Evolutionary conservation across 352 stramenopile species (phyloP).

Genomic region (Globisporangium recalcitrans): DNA sequence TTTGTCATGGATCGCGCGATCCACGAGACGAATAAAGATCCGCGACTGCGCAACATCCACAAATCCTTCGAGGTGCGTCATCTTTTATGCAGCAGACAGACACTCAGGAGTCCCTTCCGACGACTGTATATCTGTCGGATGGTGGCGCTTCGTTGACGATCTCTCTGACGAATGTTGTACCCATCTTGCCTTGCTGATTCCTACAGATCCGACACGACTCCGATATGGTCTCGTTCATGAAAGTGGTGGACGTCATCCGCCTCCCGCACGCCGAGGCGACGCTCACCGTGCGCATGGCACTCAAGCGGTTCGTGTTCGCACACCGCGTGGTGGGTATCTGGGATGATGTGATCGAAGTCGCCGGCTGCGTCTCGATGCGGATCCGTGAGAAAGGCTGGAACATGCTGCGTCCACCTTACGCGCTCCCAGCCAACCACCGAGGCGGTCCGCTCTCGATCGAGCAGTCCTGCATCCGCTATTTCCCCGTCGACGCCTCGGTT

Average conservation of each 20-base stretch:
- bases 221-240: conserved; percentile 2
- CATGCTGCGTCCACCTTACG: not conserved
- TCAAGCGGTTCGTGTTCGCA: not conserved
- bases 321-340: not conserved
- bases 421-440: not conserved
- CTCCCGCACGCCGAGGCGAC: conserved; percentile 2
- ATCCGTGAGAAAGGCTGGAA: conserved; percentile 30
- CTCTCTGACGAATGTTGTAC: no score
- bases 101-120: not conserved
- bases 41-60: not conserved
- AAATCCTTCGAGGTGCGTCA: conserved; percentile 2
- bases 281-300: conserved; percentile 1
- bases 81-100: not conserved
- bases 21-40: not conserved
- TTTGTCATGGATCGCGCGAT: not conserved
- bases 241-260: conserved; percentile 1
- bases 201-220: not conserved
- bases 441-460: conserved; percentile 1
- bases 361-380: conserved; percentile 7
- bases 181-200: no score
- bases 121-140: not conserved
- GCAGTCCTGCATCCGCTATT: conserved; percentile 7
- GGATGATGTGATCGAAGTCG: conserved; percentile 4
- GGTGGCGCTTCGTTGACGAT: no score
- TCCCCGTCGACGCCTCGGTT: not conserved